Percentiles rank a stretch among this genome's conserved stretches.
These are phyloP conservation scores for Herpotrichia juniperi DNA, from an alignment of 2,329 filamentous ascomycete genomes.

Conservation along the genomic window DNA sequence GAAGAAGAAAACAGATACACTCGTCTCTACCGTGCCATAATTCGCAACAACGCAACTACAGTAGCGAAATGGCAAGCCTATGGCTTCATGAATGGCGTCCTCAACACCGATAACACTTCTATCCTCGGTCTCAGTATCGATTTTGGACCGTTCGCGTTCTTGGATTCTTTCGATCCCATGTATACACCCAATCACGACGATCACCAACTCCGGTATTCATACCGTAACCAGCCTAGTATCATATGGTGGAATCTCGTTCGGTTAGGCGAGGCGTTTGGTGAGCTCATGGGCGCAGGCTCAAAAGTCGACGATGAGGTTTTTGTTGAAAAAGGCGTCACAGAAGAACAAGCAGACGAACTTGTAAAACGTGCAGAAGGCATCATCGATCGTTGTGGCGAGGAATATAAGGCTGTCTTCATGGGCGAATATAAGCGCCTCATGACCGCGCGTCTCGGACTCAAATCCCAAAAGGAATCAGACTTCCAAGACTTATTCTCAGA, in stretches of 20 bases:
- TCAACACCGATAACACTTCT: slow-evolving; percentile 98
- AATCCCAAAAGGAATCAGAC: slow-evolving; percentile 70
- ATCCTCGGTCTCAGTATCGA: slow-evolving; percentile 88
- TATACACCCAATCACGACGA: slow-evolving; percentile 99
- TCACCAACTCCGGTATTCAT: slow-evolving; percentile 82
- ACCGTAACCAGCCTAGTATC: slow-evolving; percentile 91
- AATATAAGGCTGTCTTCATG: slow-evolving; percentile 87
- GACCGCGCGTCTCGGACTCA: slow-evolving; percentile 78
- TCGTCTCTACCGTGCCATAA: slow-evolving; percentile 85
- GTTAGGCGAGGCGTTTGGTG: slow-evolving; percentile 85
- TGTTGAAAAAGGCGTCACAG: slow-evolving; percentile 71
- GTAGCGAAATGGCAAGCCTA: slow-evolving; percentile 97
- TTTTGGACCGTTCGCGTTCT: slow-evolving; percentile 95
- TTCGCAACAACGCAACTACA: slow-evolving; percentile 81
- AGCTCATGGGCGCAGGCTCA: slow-evolving; percentile 79
- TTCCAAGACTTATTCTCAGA: slow-evolving; percentile 84
- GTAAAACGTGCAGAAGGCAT: slow-evolving; percentile 81
- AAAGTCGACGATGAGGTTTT: slow-evolving; percentile 76
- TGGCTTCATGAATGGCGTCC: slow-evolving; percentile 98
- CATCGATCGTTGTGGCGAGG: slow-evolving; percentile 80
- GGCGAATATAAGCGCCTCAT: slow-evolving; percentile 89
- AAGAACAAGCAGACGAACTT: slow-evolving; percentile 72
- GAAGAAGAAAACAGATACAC: slow-evolving; percentile 84
- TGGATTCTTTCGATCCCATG: slow-evolving; percentile 92
- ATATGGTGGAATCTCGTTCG: slow-evolving; percentile 99